Conservation (phyloP, 1,284 basidiomycete species). For the Sanghuangporus weigelae region DNA sequence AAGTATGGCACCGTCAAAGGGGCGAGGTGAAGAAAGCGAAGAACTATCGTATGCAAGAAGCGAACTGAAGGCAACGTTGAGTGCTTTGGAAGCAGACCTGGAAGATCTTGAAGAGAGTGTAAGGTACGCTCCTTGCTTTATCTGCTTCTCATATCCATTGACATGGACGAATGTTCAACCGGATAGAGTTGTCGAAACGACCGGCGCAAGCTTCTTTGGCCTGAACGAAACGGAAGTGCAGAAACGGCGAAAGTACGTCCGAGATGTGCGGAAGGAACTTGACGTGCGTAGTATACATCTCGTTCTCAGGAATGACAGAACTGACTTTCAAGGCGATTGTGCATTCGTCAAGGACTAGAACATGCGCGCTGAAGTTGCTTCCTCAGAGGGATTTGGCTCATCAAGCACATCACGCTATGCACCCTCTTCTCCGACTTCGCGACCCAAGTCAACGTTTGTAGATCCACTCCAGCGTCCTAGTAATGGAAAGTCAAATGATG, state of each 20-base stretch:
- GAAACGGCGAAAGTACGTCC: constrained; percentile 68
- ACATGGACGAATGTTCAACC: background rate
- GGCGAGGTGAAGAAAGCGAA: constrained; percentile 47
- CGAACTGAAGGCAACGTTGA: constrained; percentile 74
- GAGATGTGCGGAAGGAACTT: constrained; percentile 66
- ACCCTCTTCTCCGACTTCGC: constrained; percentile 12
- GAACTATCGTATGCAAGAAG: constrained; percentile 69
- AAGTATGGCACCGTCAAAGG: constrained; percentile 42
- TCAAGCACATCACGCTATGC: constrained; percentile 4
- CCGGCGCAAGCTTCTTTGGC: constrained; percentile 79
- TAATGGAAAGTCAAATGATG: constrained; percentile 18
- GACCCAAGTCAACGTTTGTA: background rate
- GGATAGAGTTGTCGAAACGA: constrained; percentile 70
- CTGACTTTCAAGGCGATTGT: constrained; percentile 8
- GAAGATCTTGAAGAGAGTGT: constrained; percentile 89
- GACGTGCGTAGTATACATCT: constrained; percentile 49
- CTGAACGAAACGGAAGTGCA: constrained; percentile 70
- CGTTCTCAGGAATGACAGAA: background rate
- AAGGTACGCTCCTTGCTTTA: constrained; percentile 40
- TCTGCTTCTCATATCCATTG: background rate
- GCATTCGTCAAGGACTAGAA: constrained; percentile 22
- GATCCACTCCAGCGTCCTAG: constrained; percentile 1
- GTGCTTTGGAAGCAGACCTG: constrained; percentile 75
- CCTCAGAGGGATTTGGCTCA: constrained; percentile 15
- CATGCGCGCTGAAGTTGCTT: constrained; percentile 28